Conservation (phyloP, 2,329 filamentous ascomycete species). For the Talaromyces sp. region DNA sequence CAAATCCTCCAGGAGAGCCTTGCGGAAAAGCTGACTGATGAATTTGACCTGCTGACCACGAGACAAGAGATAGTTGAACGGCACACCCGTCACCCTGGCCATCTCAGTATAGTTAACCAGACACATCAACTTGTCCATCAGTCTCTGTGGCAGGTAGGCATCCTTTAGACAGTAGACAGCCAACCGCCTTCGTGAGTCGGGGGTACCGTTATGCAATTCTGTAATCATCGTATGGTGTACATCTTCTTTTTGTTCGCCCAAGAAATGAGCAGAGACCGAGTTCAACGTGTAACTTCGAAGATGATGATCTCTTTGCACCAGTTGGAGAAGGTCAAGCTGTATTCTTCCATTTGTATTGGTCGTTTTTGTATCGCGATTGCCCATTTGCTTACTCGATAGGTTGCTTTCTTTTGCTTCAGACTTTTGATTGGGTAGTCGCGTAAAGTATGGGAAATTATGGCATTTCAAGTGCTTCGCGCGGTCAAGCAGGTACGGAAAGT, state of each 20-base stretch:
- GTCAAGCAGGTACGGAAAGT: conserved; percentile 92
- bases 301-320: conserved; percentile 92
- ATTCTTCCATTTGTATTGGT: conserved; percentile 93
- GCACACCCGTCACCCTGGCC: conserved; percentile 97
- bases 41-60: conserved; percentile 97
- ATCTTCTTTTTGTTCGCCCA: conserved; percentile 97
- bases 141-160: conserved; percentile 84
- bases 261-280: conserved; percentile 88
- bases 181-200: conserved; percentile 82
- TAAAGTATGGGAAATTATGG: conserved; percentile 77
- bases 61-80: conserved; percentile 89
- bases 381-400: conserved; percentile 97
- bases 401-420: conserved; percentile 75
- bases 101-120: conserved; percentile 99
- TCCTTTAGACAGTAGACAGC: conserved; percentile 97
- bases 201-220: conserved; percentile 92
- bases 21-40: conserved; percentile 93
- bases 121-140: conserved; percentile 97
- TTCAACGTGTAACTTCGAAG: conserved; percentile 96
- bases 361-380: conserved; percentile 86
- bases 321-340: conserved; percentile 88
- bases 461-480: conserved; percentile 82
- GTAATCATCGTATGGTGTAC: conserved; percentile 99
- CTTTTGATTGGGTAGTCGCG: conserved; percentile 65
- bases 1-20: conserved; percentile 85